These are phyloP conservation scores for Globisporangium paddicum DNA, from an alignment of 352 stramenopile genomes.

Conservation along the genomic window DNA sequence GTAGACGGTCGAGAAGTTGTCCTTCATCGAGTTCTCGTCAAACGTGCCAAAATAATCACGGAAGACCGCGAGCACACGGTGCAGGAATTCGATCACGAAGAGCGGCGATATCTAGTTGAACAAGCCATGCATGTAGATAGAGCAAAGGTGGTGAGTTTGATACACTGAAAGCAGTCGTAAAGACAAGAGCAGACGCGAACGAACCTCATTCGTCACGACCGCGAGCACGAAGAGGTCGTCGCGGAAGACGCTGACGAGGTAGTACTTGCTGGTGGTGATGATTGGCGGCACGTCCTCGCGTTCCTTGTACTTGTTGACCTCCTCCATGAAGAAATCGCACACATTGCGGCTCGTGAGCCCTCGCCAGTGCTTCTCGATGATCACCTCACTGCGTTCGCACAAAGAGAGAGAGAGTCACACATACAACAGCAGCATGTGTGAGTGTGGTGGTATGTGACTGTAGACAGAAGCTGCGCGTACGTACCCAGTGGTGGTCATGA, in stretches of 20 bases:
- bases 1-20: constrained; percentile 97
- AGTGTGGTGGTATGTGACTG: neutral
- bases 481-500: constrained; percentile 92
- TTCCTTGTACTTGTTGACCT: constrained; percentile 91
- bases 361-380: constrained; percentile 99
- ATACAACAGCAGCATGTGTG: neutral
- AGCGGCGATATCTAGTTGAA: constrained; percentile 64
- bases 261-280: constrained; percentile 85
- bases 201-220: constrained; percentile 92
- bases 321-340: constrained; percentile 98
- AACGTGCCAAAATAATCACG: constrained; percentile 96
- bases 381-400: constrained; percentile 83
- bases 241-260: constrained; percentile 91
- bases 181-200: neutral
- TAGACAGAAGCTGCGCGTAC: neutral
- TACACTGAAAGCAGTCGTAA: neutral
- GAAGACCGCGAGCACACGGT: constrained; percentile 95
- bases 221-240: constrained; percentile 95
- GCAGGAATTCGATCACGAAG: constrained; percentile 96
- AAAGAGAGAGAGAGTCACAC: neutral
- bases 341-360: constrained; percentile 93
- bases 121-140: neutral
- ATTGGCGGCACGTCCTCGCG: constrained; percentile 87
- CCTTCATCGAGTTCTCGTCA: constrained; percentile 96
- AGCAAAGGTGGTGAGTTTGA: neutral